These are phyloP conservation scores for Lagerstroemia speciosa DNA, from an alignment of 345 rosid genomes.

Conservation along the genomic window DNA sequence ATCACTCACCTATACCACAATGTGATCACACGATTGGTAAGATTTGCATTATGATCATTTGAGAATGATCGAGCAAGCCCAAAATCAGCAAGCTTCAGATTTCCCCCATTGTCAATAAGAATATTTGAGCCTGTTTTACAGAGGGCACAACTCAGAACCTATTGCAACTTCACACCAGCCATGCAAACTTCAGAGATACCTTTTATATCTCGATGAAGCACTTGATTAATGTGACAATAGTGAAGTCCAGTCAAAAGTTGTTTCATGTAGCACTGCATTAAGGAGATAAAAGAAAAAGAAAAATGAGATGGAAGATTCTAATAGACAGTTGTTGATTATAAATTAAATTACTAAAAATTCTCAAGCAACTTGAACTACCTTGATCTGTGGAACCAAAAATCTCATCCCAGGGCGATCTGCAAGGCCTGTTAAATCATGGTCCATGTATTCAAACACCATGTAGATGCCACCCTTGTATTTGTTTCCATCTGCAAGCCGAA, in stretches of 20 bases:
- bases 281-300: constrained; percentile 7
- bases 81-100: constrained; percentile 89
- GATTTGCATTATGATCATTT: constrained; percentile 58
- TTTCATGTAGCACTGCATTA: constrained; percentile 80
- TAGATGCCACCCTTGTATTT: constrained; percentile 93
- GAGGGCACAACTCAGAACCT: neutral
- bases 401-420: constrained; percentile 94
- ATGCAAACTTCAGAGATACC: constrained; percentile 33
- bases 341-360: neutral
- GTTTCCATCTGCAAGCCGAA: constrained; percentile 49
- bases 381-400: constrained; percentile 87
- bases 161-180: neutral
- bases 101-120: constrained; percentile 85
- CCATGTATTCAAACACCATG: constrained; percentile 99
- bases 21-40: constrained; percentile 89
- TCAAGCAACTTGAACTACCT: constrained; percentile 34
- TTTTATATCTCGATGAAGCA: constrained; percentile 96
- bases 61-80: constrained; percentile 86
- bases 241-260: constrained; percentile 96
- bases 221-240: constrained; percentile 91
- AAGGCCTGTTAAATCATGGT: constrained; percentile 92
- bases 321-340: too few relatives aligned
- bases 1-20: constrained; percentile 79
- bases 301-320: neutral
- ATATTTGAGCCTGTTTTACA: constrained; percentile 79